Evolutionary conservation across 2,329 filamentous ascomycete genomes (phyloP), one percentile per base, ranked within the genome.

Genomic region (Phaeosphaeriaceae sp.): DNA sequence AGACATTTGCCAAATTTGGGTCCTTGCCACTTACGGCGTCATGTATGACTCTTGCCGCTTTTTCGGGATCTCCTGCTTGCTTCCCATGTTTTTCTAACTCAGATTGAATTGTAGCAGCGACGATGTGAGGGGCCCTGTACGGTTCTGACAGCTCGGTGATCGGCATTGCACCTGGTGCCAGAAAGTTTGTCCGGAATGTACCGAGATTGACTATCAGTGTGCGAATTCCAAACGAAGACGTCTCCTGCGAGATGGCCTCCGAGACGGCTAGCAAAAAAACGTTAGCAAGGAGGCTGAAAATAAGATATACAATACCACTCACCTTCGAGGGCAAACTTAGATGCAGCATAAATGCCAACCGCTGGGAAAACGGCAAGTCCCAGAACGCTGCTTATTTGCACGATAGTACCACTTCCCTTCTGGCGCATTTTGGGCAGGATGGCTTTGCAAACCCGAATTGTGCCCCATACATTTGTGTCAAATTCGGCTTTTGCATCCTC

Each of bases 181-280:
- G 36, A 11, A 39, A 39, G 20, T 30, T 30, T 18, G 35, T 40
- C 16, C 34, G 23, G 29, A 42, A 42, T 3, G 40, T 34, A 26
- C 40, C 40, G 17, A 42, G 30, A 15, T 23, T 33, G 6, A 42
- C 40, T 32, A 33, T 42, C 40, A 42, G 20, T 21, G 40, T 42
- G 28, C 40, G 40, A 15, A 42, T 33, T 23, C 40, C 40, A 42
- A 42, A 42, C 40, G 40, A 33, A 13, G 15, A 7, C 21, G 30
- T 23, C 13, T 42, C 40, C 15, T 42, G 28, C 12, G 40, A 32
- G 8, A 42, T 17, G 34, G 30, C 30, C 12, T 42, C 30, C n/a
- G 40, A 39, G 36, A 39, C 15, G 18, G 36, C 36, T 39, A 26
- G 36, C 26, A 12, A 16, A 18, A 26, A 8, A 12, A 28, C 5